Percentiles rank a stretch among this genome's conserved stretches.
phyloP scores from a whole-genome alignment of 108 stramenopile genomes.

The Nitzschia putrida region DNA sequence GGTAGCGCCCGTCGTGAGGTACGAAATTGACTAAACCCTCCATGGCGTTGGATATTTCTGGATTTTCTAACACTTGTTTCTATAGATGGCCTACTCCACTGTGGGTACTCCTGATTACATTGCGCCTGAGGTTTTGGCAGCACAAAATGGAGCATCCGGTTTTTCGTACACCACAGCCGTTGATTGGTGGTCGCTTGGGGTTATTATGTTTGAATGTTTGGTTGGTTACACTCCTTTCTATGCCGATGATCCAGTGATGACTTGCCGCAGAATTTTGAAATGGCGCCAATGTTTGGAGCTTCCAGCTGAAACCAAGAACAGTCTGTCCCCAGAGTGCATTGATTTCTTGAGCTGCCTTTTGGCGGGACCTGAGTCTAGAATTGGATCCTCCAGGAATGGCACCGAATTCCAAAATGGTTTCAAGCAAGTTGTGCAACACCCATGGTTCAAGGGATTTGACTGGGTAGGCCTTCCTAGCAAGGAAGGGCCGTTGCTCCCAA shows the following conservation, averaged over 20 bases:
- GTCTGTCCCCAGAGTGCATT: conserved; percentile 83
- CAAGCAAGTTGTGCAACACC: conserved; percentile 84
- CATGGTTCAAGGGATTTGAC: conserved; percentile 87
- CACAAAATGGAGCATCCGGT: conserved; percentile 89
- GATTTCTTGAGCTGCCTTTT: conserved; percentile 88
- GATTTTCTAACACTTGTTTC: no score
- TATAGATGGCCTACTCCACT: conserved; percentile 92
- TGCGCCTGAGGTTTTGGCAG: conserved; percentile 97
- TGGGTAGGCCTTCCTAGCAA: conserved; percentile 71
- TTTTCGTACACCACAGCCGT: conserved; percentile 96
- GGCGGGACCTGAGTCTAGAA: conserved; percentile 82
- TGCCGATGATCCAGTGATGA: conserved; percentile 96
- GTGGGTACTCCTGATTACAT: conserved; percentile 99
- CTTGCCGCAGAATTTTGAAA: conserved; percentile 95
- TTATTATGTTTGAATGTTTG: conserved; percentile 99
- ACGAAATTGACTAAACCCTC: not conserved
- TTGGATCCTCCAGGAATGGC: conserved; percentile 74
- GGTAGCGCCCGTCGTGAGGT: conserved; percentile 83
- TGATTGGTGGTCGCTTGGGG: conserved; percentile 99
- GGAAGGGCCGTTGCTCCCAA: conserved; percentile 85
- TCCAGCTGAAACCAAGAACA: conserved; percentile 75
- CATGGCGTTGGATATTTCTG: not conserved
- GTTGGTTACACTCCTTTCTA: conserved; percentile 99
- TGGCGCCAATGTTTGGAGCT: conserved; percentile 90
- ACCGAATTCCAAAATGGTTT: conserved; percentile 87